Percentiles rank a stretch among this genome's conserved stretches.
Conservation (phyloP, 805 yeast species). For the Pichia cephalocereana region DNA sequence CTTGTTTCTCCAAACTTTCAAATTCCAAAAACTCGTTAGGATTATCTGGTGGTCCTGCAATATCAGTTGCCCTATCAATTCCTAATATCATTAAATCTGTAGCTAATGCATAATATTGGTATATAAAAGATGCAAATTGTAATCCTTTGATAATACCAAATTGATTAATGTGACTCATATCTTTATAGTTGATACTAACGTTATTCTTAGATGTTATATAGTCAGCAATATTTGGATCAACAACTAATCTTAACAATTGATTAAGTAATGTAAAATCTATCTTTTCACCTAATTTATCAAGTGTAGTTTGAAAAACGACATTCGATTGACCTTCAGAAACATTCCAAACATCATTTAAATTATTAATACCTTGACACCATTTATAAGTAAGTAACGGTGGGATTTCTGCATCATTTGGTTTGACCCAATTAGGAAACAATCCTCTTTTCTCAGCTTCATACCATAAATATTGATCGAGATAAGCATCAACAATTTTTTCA, state of each 20-base stretch:
- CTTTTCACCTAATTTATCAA: constrained; percentile 70
- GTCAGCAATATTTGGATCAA: constrained; percentile 90
- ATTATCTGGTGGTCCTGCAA: constrained; percentile 66
- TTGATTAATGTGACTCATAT: constrained; percentile 89
- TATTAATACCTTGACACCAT: constrained; percentile 89
- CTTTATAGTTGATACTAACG: constrained; percentile 73
- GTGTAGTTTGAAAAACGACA: constrained; percentile 72
- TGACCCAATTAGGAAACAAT: constrained; percentile 91
- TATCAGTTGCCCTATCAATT: constrained; percentile 71
- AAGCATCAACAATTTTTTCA: constrained; percentile 94
- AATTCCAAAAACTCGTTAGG: constrained; percentile 81
- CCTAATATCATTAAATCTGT: constrained; percentile 80
- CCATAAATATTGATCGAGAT: constrained; percentile 92
- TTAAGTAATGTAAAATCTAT: constrained; percentile 83
- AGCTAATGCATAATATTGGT: constrained; percentile 83
- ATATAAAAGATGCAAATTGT: constrained; percentile 82
- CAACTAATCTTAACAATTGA: constrained; percentile 65
- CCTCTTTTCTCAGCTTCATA: constrained; percentile 84
- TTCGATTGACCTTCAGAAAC: constrained; percentile 63
- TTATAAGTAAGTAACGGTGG: constrained; percentile 88
- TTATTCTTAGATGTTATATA: constrained; percentile 90
- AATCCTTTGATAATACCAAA: constrained; percentile 83
- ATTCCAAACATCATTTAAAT: constrained; percentile 72
- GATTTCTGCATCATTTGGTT: constrained; percentile 89
- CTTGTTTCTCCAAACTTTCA: constrained; percentile 47